phyloP scores from a whole-genome alignment of 2,329 filamentous ascomycete species.

The Cladosporium sp. region DNA sequence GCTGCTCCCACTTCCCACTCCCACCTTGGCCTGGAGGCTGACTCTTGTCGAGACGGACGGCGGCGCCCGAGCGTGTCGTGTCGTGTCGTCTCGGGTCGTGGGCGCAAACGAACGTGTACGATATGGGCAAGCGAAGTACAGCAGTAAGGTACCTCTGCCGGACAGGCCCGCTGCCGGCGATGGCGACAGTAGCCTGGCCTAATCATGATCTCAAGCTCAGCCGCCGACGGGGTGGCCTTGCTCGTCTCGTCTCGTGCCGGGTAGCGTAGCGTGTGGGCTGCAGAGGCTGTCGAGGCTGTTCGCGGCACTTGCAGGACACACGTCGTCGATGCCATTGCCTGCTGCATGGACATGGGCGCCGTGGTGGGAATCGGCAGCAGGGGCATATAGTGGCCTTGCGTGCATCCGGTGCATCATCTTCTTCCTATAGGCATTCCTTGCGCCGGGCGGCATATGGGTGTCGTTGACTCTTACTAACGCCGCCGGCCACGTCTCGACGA shows the following conservation, averaged over 20 bases:
- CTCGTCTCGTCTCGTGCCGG: constrained; percentile 1
- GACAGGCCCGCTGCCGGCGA: constrained; percentile 4
- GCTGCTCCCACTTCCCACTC: not conserved
- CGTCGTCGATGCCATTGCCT: not conserved
- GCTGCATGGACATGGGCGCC: constrained; percentile 7
- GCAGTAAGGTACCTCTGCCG: not conserved
- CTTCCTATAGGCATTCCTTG: constrained; percentile 12
- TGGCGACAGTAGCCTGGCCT: not conserved
- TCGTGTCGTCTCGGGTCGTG: not conserved
- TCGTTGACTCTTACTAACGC: not conserved
- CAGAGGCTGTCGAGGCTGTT: not conserved
- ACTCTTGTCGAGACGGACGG: constrained; percentile 11
- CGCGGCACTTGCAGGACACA: constrained; percentile 3
- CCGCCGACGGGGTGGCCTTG: constrained; percentile 1
- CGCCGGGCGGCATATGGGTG: not conserved
- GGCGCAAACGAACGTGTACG: not conserved
- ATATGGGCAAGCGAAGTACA: not conserved
- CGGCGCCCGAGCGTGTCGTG: constrained; percentile 1
- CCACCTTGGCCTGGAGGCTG: not conserved
- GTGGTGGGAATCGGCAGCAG: not conserved
- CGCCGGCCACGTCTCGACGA: not conserved
- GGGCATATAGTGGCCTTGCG: constrained; percentile 18
- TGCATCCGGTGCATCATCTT: constrained; percentile 8
- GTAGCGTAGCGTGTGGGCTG: not conserved
- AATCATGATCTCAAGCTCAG: not conserved